A percentile compares a stretch with the other conserved stretches of the same genome.
These are phyloP conservation scores for Picea mariana DNA, from an alignment of 83 land plant genomes.

Conservation along the genomic window DNA sequence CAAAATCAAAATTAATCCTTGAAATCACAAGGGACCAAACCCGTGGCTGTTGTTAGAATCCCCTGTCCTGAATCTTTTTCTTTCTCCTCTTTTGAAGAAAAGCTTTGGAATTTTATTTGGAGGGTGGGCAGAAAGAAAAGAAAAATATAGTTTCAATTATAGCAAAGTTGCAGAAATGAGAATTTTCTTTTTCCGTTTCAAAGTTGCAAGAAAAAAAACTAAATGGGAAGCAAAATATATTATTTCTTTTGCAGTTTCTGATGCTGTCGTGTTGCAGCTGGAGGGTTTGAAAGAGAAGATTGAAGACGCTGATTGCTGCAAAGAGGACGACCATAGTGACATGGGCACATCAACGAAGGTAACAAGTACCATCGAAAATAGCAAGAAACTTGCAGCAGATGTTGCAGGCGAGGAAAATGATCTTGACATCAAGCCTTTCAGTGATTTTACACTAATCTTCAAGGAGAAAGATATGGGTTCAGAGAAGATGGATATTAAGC, in stretches of 20 bases:
- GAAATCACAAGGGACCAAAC: not conserved
- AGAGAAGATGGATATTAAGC: slow-evolving; percentile 14
- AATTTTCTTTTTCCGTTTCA: not conserved
- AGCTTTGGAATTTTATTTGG: not conserved
- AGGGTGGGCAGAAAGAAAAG: no score
- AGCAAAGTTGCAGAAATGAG: slow-evolving; percentile 6
- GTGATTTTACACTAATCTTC: slow-evolving; percentile 11
- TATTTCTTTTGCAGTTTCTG: slow-evolving; percentile 15
- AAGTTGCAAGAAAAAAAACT: not conserved
- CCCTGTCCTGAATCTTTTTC: not conserved
- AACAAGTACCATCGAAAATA: slow-evolving; percentile 8
- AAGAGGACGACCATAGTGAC: not conserved
- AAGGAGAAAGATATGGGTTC: slow-evolving; percentile 7
- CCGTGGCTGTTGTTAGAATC: not conserved
- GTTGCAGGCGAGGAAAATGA: slow-evolving; percentile 4
- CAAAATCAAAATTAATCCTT: not conserved
- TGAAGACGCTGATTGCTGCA: slow-evolving; percentile 8
- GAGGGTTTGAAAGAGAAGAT: slow-evolving; percentile 6
- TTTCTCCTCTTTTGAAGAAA: not conserved
- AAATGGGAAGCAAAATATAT: slow-evolving; percentile 2
- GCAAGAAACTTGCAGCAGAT: slow-evolving; percentile 1
- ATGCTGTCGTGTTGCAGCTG: slow-evolving; percentile 16
- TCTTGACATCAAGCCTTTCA: slow-evolving; percentile 16
- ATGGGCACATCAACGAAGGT: not conserved
- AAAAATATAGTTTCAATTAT: not conserved